These are phyloP conservation scores for Eucalyptus erythrocorys DNA, from an alignment of 345 rosid species.

Conservation along the genomic window DNA sequence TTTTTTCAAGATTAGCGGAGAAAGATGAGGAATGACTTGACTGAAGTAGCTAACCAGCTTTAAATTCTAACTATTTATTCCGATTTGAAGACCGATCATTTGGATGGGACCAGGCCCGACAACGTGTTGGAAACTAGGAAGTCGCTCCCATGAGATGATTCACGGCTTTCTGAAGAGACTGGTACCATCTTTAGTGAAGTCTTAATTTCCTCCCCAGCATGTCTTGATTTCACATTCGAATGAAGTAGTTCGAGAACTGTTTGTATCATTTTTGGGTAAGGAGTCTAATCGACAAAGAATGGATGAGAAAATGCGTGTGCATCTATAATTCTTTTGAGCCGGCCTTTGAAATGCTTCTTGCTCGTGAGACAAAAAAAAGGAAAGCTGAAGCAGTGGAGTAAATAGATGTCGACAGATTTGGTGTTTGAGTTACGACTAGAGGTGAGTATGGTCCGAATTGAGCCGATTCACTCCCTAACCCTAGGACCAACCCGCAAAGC, in stretches of 20 bases:
- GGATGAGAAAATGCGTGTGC: neutral
- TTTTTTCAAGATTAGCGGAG: too few relatives aligned
- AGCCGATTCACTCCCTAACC: too few relatives aligned
- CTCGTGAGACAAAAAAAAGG: neutral
- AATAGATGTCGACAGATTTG: too few relatives aligned
- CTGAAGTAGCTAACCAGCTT: too few relatives aligned
- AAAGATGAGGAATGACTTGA: too few relatives aligned
- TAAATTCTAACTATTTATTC: too few relatives aligned
- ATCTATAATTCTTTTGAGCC: too few relatives aligned
- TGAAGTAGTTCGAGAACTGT: neutral
- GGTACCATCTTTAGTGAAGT: neutral
- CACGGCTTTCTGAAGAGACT: neutral
- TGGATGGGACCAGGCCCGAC: neutral
- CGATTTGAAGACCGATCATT: neutral
- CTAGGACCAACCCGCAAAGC: fast-evolving
- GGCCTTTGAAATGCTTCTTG: neutral
- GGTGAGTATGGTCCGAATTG: too few relatives aligned
- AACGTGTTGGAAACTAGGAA: neutral
- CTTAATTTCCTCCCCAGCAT: neutral
- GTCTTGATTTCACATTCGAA: neutral
- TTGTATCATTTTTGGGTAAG: neutral
- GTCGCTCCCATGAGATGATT: neutral
- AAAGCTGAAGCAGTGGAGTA: too few relatives aligned
- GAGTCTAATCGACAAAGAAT: neutral
- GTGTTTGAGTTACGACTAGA: too few relatives aligned